Evolutionary conservation across 345 rosid genomes (phyloP), one percentile per base, ranked within the genome.

Genomic region (Isatis tinctoria): DNA sequence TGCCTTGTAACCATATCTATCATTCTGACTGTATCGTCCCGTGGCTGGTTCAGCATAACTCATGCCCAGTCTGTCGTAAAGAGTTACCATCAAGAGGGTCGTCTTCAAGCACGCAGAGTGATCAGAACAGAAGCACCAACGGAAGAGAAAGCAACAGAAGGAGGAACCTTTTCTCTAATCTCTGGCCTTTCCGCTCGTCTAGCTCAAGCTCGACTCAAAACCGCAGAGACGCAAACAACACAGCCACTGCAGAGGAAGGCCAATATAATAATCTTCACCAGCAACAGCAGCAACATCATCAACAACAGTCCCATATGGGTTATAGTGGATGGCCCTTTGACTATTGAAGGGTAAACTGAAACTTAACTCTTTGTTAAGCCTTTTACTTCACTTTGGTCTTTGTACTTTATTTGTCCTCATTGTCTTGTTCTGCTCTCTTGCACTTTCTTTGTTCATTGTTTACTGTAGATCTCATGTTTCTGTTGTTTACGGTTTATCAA

Each of bases 11-110:
- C 69, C 97, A 88, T 61, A 51, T 90, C 6, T 90, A 90, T 69
- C 97, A 90, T 58, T 32, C 88, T 2, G 97, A 86, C 35, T 90
- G 97, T 47, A 90, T 90, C 5, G 79, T 82, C 60, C 90, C 94
- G 3, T 88, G 97, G 97, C 83, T 90, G 6, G 84, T 70, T 62
- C 94, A 85, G 86, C 97, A 90, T 78, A 90, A 90, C 83, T 73
- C 97, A 1, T 90, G 97, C 48, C 97, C 97, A 4, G 89, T 90
- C 26, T 90, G 97, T 74, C 97, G 92, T 33, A 90, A 90, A 70
- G 99, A 90, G 80, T 76, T 95, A 51, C 87, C 96, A 0, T 78
- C 78, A 3, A 84, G 79, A 68, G 90, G 87, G 51, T 79, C 90
- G 5, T 71, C 80, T 65, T 77, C 80, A 20, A 72, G 49, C 68